phyloP scores from a whole-genome alignment of 2,329 filamentous ascomycete species.

The Cercospora berteroae region DNA sequence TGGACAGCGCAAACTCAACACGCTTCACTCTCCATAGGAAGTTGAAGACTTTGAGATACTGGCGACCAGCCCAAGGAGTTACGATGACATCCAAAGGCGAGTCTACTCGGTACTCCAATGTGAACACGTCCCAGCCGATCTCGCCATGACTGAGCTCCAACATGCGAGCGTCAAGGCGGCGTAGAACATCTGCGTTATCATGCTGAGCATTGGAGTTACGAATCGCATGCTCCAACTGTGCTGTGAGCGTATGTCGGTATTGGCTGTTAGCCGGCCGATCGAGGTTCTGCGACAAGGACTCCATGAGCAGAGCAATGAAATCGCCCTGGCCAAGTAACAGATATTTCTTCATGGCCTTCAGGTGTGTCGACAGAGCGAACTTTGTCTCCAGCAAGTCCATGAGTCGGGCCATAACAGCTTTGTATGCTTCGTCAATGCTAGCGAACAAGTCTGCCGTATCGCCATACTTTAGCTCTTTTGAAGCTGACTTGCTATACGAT shows the following conservation, averaged over 20 bases:
- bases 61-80: constrained; percentile 89
- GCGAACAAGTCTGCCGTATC: constrained; percentile 87
- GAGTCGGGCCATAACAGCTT: constrained; percentile 92
- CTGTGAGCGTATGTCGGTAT: constrained; percentile 92
- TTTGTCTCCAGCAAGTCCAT: constrained; percentile 93
- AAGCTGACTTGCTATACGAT: constrained; percentile 86
- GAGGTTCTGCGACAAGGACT: constrained; percentile 86
- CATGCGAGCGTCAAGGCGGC: constrained; percentile 95
- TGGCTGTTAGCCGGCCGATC: constrained; percentile 95
- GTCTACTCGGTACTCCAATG: constrained; percentile 96
- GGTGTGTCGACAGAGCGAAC: constrained; percentile 90
- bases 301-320: constrained; percentile 96
- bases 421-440: constrained; percentile 96
- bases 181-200: constrained; percentile 85
- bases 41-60: constrained; percentile 99
- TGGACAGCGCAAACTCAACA: constrained; percentile 88
- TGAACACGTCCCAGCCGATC: constrained; percentile 99
- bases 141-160: constrained; percentile 93
- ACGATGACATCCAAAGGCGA: constrained; percentile 95
- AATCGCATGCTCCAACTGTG: constrained; percentile 96
- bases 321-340: constrained; percentile 92
- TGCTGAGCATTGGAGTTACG: constrained; percentile 96
- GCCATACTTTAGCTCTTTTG: constrained; percentile 86
- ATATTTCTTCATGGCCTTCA: constrained; percentile 90
- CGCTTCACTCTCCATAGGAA: constrained; percentile 98